These are phyloP conservation scores for Thuidium tamariscinum DNA, from an alignment of 225 moss, liverwort and hornwort species.

Conservation along the genomic window DNA sequence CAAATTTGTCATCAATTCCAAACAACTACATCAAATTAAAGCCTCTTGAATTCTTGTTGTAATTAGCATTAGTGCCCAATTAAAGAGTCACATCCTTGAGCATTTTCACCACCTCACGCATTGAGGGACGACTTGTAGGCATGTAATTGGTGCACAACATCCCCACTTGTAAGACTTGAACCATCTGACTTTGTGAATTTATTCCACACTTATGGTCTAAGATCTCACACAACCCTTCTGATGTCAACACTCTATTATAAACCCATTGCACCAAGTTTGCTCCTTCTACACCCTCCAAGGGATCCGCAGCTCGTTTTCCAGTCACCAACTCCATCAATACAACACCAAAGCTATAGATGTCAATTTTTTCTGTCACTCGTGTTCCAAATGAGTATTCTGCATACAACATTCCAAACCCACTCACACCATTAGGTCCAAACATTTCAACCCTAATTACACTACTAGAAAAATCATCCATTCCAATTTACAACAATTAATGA, in stretches of 20 bases:
- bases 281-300: not conserved
- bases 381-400: not conserved
- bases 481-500: accelerated
- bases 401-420: not conserved
- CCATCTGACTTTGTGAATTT: not conserved
- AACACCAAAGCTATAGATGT: not conserved
- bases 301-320: not conserved
- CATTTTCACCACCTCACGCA: not conserved
- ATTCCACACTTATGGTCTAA: not conserved
- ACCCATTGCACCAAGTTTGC: not conserved
- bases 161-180: not conserved
- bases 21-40: not conserved
- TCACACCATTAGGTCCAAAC: not conserved
- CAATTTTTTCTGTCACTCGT: not conserved
- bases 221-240: not conserved
- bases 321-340: not conserved
- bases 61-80: not conserved
- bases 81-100: accelerated
- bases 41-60: not conserved
- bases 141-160: not conserved
- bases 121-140: accelerated
- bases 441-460: too few species aligned
- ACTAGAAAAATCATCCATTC: not conserved
- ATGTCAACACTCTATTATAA: not conserved
- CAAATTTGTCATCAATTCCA: not conserved